Evolutionary conservation across 1,139 yeast species (phyloP).

Genomic region (Pichia sp.): DNA sequence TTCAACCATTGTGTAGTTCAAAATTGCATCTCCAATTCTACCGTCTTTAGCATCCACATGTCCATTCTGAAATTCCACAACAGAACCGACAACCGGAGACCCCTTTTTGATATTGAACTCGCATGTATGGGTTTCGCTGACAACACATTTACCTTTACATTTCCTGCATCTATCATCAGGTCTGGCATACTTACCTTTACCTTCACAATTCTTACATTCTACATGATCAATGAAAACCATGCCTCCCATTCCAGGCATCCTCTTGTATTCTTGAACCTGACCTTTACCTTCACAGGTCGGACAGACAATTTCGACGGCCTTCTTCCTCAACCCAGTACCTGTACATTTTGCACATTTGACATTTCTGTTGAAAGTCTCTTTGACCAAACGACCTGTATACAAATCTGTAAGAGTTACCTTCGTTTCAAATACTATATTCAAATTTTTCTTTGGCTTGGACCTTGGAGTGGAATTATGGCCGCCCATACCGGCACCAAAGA

Average conservation of each 20-base stretch:
- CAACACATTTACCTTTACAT: conserved; percentile 59
- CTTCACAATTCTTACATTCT: conserved; percentile 64
- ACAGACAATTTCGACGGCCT: conserved; percentile 49
- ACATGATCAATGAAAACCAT: conserved; percentile 57
- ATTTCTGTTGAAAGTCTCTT: conserved; percentile 67
- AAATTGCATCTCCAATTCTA: conserved; percentile 67
- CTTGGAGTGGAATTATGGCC: background rate
- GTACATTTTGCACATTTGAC: conserved; percentile 62
- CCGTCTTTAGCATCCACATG: conserved; percentile 71
- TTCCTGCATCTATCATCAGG: conserved; percentile 68
- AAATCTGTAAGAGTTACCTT: conserved; percentile 67
- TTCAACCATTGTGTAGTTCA: conserved; percentile 25
- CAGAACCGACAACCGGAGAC: conserved; percentile 41
- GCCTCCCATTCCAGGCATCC: conserved; percentile 61
- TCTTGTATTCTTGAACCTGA: conserved; percentile 44
- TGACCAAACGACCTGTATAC: conserved; percentile 73
- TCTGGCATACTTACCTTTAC: conserved; percentile 56
- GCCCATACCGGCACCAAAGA: conserved; percentile 34
- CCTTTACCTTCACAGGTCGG: conserved; percentile 72
- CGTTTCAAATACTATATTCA: conserved; percentile 59
- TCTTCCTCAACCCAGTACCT: conserved; percentile 65
- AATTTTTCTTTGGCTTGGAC: background rate
- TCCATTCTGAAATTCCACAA: conserved; percentile 61
- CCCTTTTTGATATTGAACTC: conserved; percentile 79
- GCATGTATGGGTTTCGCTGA: conserved; percentile 62